Percentiles rank a stretch among this genome's conserved stretches.
phyloP scores from a whole-genome alignment of 202 grass and related monocot species.

The Alloteropsis angusta region DNA sequence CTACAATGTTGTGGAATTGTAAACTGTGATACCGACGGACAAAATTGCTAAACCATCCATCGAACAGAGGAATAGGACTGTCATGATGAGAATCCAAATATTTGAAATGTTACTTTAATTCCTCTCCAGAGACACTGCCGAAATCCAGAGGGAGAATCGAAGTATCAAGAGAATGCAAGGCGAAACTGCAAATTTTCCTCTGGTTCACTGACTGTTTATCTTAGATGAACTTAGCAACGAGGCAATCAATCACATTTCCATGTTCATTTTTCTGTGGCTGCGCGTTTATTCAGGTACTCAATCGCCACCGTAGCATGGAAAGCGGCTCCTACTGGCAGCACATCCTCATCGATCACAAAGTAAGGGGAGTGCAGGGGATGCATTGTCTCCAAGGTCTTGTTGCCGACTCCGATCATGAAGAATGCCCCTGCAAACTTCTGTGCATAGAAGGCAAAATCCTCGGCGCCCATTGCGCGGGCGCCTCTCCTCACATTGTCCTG shows the following conservation, averaged over 20 bases:
- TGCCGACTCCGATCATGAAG: slow-evolving; percentile 43
- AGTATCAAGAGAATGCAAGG: background rate
- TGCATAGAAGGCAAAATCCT: slow-evolving; percentile 64
- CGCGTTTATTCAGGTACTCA: slow-evolving; percentile 41
- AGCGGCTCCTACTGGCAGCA: slow-evolving; percentile 45
- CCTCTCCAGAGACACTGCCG: background rate
- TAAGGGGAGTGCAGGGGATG: slow-evolving; percentile 46
- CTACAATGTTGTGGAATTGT: too few species aligned
- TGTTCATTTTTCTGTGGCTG: background rate
- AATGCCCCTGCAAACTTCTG: slow-evolving; percentile 48
- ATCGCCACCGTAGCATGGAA: slow-evolving; percentile 53
- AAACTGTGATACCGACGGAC: too few species aligned
- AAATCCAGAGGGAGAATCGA: background rate
- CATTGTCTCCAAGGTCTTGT: slow-evolving; percentile 13
- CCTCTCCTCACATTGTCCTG: slow-evolving; percentile 23
- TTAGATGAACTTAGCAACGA: background rate
- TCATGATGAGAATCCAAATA: background rate
- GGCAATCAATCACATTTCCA: background rate
- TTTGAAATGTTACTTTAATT: background rate
- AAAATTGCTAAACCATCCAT: too few species aligned
- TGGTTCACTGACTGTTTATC: background rate
- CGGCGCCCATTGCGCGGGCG: slow-evolving; percentile 14
- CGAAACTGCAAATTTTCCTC: background rate
- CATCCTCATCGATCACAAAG: slow-evolving; percentile 52
- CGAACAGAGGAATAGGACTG: too few species aligned